Evolutionary conservation across 768 basidiomycete genomes (phyloP).

Genomic region (Trametes cingulata): DNA sequence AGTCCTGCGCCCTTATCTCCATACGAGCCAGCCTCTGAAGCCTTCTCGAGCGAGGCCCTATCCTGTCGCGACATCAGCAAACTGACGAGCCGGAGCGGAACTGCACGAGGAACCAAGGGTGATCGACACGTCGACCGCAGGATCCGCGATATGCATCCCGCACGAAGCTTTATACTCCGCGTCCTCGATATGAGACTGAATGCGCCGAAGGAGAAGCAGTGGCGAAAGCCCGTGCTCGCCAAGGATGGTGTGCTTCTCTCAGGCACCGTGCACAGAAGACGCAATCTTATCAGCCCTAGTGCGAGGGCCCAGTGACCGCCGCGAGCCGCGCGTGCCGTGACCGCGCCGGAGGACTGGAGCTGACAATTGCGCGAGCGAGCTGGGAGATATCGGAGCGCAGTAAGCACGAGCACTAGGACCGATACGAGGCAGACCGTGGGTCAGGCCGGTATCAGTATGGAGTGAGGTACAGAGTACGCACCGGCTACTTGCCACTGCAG

Average conservation of each 20-base stretch:
- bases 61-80: background rate
- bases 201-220: background rate
- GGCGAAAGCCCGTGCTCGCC: conserved; percentile 1
- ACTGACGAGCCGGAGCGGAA: background rate
- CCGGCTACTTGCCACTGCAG: no score
- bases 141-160: background rate
- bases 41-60: background rate
- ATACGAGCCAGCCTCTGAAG: conserved; percentile 5
- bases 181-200: background rate
- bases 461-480: no score
- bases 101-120: background rate
- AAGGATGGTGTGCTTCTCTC: conserved; percentile 13
- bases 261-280: conserved; percentile 13
- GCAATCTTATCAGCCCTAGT: conserved; percentile 10
- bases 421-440: background rate
- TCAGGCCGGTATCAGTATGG: background rate
- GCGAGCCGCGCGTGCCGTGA: background rate
- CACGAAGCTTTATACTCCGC: background rate
- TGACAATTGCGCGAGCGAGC: background rate
- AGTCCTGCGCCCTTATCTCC: background rate
- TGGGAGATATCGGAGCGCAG: background rate
- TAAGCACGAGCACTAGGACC: background rate
- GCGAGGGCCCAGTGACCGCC: background rate
- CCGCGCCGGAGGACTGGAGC: background rate
- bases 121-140: no score